These are phyloP conservation scores for Penicillium concentricum DNA, from an alignment of 2,329 filamentous ascomycete species.

Conservation along the genomic window DNA sequence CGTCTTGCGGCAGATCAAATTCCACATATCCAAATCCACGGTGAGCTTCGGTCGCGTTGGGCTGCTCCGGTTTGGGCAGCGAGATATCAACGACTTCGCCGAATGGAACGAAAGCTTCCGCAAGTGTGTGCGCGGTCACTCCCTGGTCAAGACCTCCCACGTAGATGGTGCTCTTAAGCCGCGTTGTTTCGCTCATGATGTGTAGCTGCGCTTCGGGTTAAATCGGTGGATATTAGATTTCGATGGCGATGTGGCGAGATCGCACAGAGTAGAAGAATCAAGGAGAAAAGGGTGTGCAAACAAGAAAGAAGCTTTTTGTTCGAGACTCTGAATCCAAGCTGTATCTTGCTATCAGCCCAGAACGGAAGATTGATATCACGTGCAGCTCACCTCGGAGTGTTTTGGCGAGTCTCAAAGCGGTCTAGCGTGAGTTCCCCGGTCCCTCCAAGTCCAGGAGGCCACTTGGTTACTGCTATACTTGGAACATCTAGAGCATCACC, in stretches of 20 bases:
- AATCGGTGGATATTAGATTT: neutral
- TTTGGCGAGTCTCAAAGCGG: conserved; percentile 35
- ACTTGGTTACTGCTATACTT: conserved; percentile 37
- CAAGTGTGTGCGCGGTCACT: conserved; percentile 72
- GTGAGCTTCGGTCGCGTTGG: conserved; percentile 75
- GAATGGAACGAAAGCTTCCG: conserved; percentile 93
- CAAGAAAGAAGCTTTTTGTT: neutral
- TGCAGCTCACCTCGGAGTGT: conserved; percentile 28
- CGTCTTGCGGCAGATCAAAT: conserved; percentile 81
- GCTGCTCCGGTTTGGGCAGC: conserved; percentile 81
- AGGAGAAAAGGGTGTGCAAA: neutral
- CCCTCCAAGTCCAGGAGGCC: conserved; percentile 39
- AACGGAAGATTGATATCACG: conserved; percentile 35
- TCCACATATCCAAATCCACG: conserved; percentile 96
- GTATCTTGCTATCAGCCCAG: conserved; percentile 5
- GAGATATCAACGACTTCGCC: conserved; percentile 92
- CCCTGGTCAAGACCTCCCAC: conserved; percentile 82
- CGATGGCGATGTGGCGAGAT: neutral
- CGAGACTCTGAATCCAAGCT: neutral
- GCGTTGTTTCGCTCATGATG: conserved; percentile 74
- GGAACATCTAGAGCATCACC: conserved; percentile 28
- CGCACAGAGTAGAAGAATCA: neutral
- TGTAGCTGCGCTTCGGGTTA: conserved; percentile 3
- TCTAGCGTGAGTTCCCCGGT: conserved; percentile 32
- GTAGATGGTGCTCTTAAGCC: conserved; percentile 88